Base-by-base conservation (phyloP, 441 rosid genomes). In the Kokia cookei region DNA sequence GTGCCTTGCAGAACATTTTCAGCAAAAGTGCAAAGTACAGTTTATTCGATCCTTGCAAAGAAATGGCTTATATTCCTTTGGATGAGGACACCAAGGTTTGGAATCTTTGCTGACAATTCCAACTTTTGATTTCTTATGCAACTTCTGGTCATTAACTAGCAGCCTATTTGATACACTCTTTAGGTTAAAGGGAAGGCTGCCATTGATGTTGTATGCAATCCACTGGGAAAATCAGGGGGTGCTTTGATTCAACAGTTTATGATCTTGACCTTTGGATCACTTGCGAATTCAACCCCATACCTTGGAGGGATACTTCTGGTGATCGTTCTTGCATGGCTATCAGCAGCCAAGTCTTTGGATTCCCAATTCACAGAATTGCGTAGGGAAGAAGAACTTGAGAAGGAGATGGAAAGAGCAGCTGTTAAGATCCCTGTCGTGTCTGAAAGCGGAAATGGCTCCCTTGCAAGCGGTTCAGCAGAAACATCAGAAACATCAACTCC, bases 1-100 rank as follows among this genome's bases (percentile, higher is more conserved):
- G 99, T 72, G 99, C 99, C 19, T 17, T 93, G 84, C 99, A 96
- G 85, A 96, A 96, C 80, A 93, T 96, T 79, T 96, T 96, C 90
- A 93, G 99, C 89, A 96, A 96, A 91, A 96, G 99, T 58, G 99
- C 99, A 77, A 96, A 96, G 76, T 96, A 96, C 87, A 96, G 99
- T 66, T 84, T 96, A 79, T 96, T 96, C 53, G 99, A 96, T 73
- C 99, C 99, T 61, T 95, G 99, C 87, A 93, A 95, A 83, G 99
- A 95, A 78, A 95, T 95, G 99, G 99, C 99, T 1, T 95, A 95
- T 65, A 95, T 95, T 76, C 99, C 98, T 14, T 76, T 95, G 73
- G 99, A 95, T 5, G 98, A 95, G 81, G 97, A 95, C 83, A 95
- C 99, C 53, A 95, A 91, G 99, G 99, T 95, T 80, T 60, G 80